Conservation (phyloP, 1,139 yeast genomes). For the Suhomyces coccinellae region DNA sequence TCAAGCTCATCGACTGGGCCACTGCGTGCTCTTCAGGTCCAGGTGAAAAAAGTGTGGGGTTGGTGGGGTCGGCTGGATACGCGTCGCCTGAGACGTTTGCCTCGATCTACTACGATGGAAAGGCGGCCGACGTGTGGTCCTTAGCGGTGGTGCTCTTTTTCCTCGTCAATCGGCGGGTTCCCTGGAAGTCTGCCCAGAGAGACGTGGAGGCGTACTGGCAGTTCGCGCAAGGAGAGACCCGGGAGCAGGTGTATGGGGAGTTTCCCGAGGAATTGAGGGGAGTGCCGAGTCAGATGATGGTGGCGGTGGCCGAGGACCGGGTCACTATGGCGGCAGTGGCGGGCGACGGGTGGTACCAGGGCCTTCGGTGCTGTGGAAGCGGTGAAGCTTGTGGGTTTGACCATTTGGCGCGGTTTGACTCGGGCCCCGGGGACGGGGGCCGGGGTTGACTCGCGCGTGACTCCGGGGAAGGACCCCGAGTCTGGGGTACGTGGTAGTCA, state of each 20-base stretch:
- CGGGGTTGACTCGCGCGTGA: constrained; percentile 2
- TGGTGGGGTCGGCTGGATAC: constrained; percentile 51
- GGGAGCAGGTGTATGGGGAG: neutral
- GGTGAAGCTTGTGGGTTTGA: constrained; percentile 17
- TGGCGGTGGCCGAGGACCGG: constrained; percentile 19
- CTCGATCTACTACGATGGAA: constrained; percentile 40
- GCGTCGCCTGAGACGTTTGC: constrained; percentile 51
- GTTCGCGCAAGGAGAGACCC: neutral
- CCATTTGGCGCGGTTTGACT: constrained; percentile 11
- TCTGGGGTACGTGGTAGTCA: neutral
- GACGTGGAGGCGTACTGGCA: constrained; percentile 6
- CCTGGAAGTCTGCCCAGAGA: constrained; percentile 40
- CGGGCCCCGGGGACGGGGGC: neutral
- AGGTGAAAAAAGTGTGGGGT: constrained; percentile 34
- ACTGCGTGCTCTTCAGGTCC: constrained; percentile 22
- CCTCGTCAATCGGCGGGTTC: constrained; percentile 25
- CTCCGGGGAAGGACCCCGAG: neutral
- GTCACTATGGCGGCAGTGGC: constrained; percentile 16
- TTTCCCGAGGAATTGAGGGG: neutral
- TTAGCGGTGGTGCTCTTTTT: constrained; percentile 44
- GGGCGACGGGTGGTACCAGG: constrained; percentile 19
- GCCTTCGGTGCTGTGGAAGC: constrained; percentile 4
- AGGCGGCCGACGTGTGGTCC: constrained; percentile 51
- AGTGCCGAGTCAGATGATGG: constrained; percentile 19
- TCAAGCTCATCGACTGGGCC: constrained; percentile 45